These are phyloP conservation scores for Geranium incanum DNA, from an alignment of 441 rosid genomes.

Conservation along the genomic window DNA sequence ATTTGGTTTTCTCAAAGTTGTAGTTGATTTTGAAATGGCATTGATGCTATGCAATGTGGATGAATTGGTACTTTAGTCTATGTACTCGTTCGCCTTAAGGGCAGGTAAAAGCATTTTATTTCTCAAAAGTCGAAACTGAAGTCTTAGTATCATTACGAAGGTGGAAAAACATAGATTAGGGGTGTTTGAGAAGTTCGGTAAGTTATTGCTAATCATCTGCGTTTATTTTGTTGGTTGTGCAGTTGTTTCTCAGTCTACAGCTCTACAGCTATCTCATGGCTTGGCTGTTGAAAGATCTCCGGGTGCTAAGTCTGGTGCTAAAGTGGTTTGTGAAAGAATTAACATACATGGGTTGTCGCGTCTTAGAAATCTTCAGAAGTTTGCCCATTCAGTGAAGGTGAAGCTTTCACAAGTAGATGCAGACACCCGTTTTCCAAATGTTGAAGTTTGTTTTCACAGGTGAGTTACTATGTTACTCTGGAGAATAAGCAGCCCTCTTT, in stretches of 20 bases:
- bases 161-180: neutral
- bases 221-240: slow-evolving; percentile 21
- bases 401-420: slow-evolving; percentile 36
- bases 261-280: slow-evolving; percentile 41
- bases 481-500: too few relatives aligned
- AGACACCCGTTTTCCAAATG: slow-evolving; percentile 27
- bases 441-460: slow-evolving; percentile 85
- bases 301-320: slow-evolving; percentile 49
- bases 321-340: slow-evolving; percentile 62
- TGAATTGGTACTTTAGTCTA: neutral
- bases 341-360: slow-evolving; percentile 53
- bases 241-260: slow-evolving; percentile 48
- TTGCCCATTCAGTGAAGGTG: slow-evolving; percentile 61
- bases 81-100: neutral
- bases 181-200: neutral
- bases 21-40: neutral
- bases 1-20: neutral
- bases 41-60: neutral
- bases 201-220: neutral
- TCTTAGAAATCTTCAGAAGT: slow-evolving; percentile 47
- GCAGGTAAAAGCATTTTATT: neutral
- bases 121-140: neutral
- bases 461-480: slow-evolving; percentile 25
- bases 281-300: slow-evolving; percentile 54
- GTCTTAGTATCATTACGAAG: neutral